Percentiles rank a stretch among this genome's conserved stretches.
phyloP scores from a whole-genome alignment of 1,284 basidiomycete genomes.

The Pseudozyma sp. region DNA sequence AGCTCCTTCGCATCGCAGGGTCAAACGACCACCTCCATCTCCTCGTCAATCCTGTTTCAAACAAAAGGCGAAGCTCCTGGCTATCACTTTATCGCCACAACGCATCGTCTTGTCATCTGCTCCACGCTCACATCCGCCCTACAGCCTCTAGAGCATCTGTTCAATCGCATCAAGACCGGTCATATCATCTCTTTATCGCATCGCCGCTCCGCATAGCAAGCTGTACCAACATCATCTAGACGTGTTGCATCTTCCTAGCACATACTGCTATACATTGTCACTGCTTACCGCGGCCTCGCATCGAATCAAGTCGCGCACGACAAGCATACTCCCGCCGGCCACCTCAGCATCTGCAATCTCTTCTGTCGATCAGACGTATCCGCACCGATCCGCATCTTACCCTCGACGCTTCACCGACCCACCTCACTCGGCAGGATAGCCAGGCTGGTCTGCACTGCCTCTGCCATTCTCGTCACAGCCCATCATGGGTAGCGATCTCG shows the following conservation, averaged over 20 bases:
- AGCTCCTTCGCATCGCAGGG: constrained; percentile 1
- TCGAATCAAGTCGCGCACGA: too few species aligned
- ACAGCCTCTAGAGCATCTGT: too few species aligned
- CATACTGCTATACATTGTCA: too few species aligned
- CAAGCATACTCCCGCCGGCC: too few species aligned
- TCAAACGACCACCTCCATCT: constrained; percentile 27
- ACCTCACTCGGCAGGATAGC: constrained; percentile 10
- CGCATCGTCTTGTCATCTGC: not conserved
- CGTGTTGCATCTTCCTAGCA: too few species aligned
- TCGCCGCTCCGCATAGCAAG: too few species aligned
- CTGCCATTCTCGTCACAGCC: constrained; percentile 8
- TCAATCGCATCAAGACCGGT: too few species aligned
- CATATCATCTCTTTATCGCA: too few species aligned
- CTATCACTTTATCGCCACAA: not conserved
- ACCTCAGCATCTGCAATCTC: not conserved
- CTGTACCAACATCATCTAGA: too few species aligned
- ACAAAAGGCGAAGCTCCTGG: not conserved
- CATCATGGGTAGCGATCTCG: constrained; percentile 56
- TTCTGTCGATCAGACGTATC: constrained; percentile 1
- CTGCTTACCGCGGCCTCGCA: too few species aligned
- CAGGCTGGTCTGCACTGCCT: constrained; percentile 23
- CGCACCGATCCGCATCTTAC: too few species aligned
- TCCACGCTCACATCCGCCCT: too few species aligned
- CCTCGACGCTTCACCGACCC: not conserved
- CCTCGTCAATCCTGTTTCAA: not conserved